These are phyloP conservation scores for Alternaria burnsii DNA, from an alignment of 2,329 filamentous ascomycete genomes.

Conservation along the genomic window DNA sequence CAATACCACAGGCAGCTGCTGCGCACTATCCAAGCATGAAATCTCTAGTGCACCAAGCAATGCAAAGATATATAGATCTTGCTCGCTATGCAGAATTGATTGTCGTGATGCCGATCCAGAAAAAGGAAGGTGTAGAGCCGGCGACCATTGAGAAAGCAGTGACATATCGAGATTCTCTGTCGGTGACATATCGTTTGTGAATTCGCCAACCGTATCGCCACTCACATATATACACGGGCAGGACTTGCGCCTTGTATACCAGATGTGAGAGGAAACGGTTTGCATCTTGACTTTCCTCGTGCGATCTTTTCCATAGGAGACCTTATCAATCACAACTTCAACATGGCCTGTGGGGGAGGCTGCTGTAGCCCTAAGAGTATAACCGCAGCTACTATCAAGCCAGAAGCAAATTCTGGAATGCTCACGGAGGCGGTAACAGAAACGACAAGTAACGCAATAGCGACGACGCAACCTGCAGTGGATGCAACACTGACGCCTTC, in stretches of 20 bases:
- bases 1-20: not conserved
- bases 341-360: slow-evolving; percentile 26
- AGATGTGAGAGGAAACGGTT: not conserved
- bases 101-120: not conserved
- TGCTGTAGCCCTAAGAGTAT: slow-evolving; percentile 19
- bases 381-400: not conserved
- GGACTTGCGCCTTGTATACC: not conserved
- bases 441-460: not conserved
- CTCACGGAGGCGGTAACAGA: not conserved
- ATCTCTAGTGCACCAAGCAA: too few species aligned
- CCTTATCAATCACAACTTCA: not conserved
- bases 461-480: not conserved
- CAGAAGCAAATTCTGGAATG: not conserved
- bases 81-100: not conserved
- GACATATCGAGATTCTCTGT: slow-evolving; percentile 21
- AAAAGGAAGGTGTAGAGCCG: not conserved
- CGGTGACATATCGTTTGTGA: slow-evolving; percentile 15
- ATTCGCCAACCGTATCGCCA: not conserved
- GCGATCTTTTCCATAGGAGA: not conserved
- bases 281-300: not conserved
- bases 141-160: slow-evolving; percentile 12
- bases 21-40: not conserved
- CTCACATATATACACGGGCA: not conserved
- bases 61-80: not conserved
- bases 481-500: not conserved